Evolutionary conservation across 106 monocot species (phyloP).

Genomic region (Dendrobium nobile): DNA sequence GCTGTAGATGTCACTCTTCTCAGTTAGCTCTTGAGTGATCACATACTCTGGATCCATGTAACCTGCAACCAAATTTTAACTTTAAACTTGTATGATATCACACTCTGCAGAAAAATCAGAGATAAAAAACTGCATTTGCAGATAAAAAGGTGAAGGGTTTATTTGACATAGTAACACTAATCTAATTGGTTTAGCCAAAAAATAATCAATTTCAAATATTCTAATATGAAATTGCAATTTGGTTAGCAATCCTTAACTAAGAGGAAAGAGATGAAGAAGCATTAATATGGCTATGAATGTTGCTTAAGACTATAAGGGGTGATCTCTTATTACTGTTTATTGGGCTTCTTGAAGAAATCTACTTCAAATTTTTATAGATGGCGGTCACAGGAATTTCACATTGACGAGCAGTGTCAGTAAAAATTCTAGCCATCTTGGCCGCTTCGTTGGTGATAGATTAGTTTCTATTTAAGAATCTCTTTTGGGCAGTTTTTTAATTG

Average conservation of each 20-base stretch:
- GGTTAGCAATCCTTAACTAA: not conserved
- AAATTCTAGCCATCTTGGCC: not conserved
- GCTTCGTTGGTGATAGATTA: not conserved
- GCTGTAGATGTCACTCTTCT: slow-evolving; percentile 90
- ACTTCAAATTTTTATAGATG: not conserved
- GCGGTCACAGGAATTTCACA: not conserved
- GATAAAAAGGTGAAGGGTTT: not conserved
- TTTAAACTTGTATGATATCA: too few species aligned
- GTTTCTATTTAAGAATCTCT: not conserved
- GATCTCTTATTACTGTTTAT: not conserved
- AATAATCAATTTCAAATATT: not conserved
- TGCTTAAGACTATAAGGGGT: too few species aligned
- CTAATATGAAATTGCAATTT: not conserved
- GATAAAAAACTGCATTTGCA: not conserved
- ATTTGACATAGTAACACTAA: not conserved
- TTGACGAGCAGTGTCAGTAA: not conserved
- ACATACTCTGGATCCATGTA: slow-evolving; percentile 92
- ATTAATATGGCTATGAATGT: too few species aligned
- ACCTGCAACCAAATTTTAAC: slow-evolving; percentile 29
- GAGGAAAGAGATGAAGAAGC: not conserved
- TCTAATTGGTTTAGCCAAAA: not conserved
- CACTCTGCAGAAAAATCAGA: not conserved
- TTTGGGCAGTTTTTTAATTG: not conserved
- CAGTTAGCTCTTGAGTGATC: slow-evolving; percentile 63
- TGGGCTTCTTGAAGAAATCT: not conserved